These are phyloP conservation scores for Buddleja alternifolia DNA, from an alignment of 257 asterid genomes.

Conservation along the genomic window DNA sequence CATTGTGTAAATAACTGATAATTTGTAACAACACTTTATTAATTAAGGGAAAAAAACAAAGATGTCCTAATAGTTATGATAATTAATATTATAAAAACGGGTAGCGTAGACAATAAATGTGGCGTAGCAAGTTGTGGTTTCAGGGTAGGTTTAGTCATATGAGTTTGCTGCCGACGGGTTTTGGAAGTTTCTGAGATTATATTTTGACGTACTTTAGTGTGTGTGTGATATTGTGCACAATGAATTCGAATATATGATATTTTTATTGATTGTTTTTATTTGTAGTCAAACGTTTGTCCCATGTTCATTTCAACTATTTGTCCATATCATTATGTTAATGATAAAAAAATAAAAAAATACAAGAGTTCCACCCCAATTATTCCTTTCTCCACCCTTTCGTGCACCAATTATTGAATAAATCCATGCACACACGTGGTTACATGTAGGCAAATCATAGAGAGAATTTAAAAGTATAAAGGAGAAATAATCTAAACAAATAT, in stretches of 20 bases:
- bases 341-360: slow-evolving; percentile 29
- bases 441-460: slow-evolving; percentile 24
- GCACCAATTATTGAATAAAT: slow-evolving; percentile 49
- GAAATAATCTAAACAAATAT: not conserved
- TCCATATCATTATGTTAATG: slow-evolving; percentile 23
- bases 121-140: too few species aligned
- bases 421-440: slow-evolving; percentile 47
- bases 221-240: not conserved
- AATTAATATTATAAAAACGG: too few species aligned
- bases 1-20: too few species aligned
- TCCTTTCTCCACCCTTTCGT: slow-evolving; percentile 29
- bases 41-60: too few species aligned
- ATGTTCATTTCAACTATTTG: slow-evolving; percentile 38
- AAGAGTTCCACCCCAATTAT: slow-evolving; percentile 40
- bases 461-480: not conserved
- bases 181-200: too few species aligned
- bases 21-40: too few species aligned
- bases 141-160: too few species aligned
- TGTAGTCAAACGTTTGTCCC: slow-evolving; percentile 43
- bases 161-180: too few species aligned
- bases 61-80: too few species aligned
- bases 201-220: too few species aligned
- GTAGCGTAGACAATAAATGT: too few species aligned
- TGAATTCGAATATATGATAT: too few species aligned
- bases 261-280: slow-evolving; percentile 21